Evolutionary conservation across 192 early-diverging fungal genomes (phyloP).

Genomic region (Dissophora ornata): DNA sequence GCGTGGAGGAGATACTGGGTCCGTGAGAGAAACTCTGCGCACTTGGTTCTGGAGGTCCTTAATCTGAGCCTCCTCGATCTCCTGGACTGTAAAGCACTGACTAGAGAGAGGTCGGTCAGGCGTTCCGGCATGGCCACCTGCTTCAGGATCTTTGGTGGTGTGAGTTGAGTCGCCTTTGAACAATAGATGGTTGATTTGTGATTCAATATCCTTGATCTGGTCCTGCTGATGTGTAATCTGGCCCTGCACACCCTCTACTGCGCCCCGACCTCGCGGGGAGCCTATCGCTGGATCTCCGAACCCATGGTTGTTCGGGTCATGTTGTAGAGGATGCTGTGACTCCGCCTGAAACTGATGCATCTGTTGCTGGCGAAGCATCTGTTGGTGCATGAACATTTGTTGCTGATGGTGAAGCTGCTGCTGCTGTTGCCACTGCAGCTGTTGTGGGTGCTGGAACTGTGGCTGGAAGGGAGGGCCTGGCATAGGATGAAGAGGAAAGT

Average conservation of each 20-base stretch:
- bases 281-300: too few relatives aligned
- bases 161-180: constrained; percentile 19
- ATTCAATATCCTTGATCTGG: constrained; percentile 39
- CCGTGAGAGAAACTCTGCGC: constrained; percentile 23
- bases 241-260: not conserved
- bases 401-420: constrained; percentile 21
- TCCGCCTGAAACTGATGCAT: constrained; percentile 16
- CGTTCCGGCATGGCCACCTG: not conserved
- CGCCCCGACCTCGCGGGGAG: not conserved
- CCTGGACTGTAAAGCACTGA: constrained; percentile 24
- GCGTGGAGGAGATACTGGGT: constrained; percentile 15
- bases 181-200: constrained; percentile 38
- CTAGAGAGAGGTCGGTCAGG: not conserved
- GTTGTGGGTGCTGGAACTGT: constrained; percentile 13
- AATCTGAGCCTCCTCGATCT: constrained; percentile 37
- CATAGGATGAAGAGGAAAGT: constrained; percentile 23
- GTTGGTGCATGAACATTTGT: constrained; percentile 46
- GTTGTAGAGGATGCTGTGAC: constrained; percentile 8
- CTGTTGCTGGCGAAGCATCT: constrained; percentile 32
- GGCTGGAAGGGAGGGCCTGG: constrained; percentile 10
- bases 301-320: not conserved
- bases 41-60: constrained; percentile 19
- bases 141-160: too few relatives aligned
- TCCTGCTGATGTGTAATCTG: constrained; percentile 3
- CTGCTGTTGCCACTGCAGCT: constrained; percentile 15